A percentile compares a stretch with the other conserved stretches of the same genome.
Evolutionary conservation across 2,329 filamentous ascomycete species (phyloP).

Genomic region (Ceratocystis lukuohia): DNA sequence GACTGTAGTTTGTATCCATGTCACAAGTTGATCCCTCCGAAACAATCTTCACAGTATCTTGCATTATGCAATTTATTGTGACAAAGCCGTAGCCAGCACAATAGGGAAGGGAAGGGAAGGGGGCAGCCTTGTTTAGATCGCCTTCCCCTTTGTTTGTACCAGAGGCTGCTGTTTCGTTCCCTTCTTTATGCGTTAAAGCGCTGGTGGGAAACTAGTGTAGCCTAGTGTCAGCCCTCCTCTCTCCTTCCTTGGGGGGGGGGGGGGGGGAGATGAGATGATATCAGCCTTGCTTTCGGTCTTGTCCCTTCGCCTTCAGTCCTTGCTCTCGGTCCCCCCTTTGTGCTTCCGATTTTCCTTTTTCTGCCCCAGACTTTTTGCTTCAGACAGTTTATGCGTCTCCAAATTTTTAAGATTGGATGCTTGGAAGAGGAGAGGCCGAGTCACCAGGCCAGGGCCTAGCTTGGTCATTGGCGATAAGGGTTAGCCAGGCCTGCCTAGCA

Average conservation of each 20-base stretch:
- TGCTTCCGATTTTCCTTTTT: background rate
- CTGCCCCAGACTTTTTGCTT: background rate
- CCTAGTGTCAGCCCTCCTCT: background rate
- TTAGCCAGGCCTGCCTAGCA: background rate
- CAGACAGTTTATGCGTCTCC: background rate
- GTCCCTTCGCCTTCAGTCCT: background rate
- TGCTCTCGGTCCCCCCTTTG: background rate
- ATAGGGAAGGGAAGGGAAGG: too few species aligned
- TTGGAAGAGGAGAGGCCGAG: background rate
- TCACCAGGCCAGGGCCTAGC: background rate
- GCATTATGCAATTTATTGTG: background rate
- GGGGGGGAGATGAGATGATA: background rate
- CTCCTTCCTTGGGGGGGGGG: background rate
- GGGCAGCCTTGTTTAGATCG: too few species aligned
- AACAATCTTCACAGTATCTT: background rate
- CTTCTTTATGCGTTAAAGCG: background rate
- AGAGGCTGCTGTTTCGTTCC: background rate
- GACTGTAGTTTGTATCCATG: background rate
- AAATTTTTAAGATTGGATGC: background rate
- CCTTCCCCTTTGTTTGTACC: background rate
- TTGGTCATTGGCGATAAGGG: background rate
- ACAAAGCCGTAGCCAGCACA: background rate
- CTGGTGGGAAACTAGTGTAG: background rate
- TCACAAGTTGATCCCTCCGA: background rate
- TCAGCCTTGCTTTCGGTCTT: slow-evolving; percentile 3